Conservation (phyloP, 306 rosid species). For the Mimosa pudica region DNA sequence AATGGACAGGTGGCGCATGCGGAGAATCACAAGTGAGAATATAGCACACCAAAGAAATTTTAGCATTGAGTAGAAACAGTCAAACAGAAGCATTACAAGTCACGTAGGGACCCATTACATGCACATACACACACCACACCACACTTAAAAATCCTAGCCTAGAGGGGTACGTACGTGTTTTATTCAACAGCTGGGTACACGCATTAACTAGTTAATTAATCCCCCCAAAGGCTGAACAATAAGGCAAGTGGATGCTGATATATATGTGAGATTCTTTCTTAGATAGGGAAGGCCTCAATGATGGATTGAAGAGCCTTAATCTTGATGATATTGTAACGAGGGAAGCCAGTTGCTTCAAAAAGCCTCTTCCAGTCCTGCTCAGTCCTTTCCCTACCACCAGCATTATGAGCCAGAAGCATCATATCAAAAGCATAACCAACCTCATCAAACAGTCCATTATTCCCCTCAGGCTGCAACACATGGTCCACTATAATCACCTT, state of each 20-base stretch:
- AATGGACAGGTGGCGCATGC: neutral
- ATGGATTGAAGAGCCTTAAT: conserved; percentile 48
- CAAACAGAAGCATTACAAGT: neutral
- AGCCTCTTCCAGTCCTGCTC: conserved; percentile 59
- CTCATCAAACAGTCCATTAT: conserved; percentile 44
- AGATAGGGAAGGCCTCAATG: conserved; percentile 52
- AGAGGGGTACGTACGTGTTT: conserved; percentile 2
- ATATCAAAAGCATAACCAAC: conserved; percentile 49
- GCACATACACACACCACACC: neutral
- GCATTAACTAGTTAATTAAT: too few species aligned
- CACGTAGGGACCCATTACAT: neutral
- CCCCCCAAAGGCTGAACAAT: conserved; percentile 1
- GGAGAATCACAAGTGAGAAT: neutral
- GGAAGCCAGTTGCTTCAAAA: conserved; percentile 50
- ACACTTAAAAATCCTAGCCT: conserved; percentile 11
- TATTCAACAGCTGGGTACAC: conserved; percentile 25
- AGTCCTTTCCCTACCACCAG: conserved; percentile 56
- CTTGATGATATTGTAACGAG: conserved; percentile 52
- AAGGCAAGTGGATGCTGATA: neutral
- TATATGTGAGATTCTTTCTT: neutral
- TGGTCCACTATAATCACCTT: conserved; percentile 57
- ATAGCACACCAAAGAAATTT: neutral
- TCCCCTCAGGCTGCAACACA: conserved; percentile 44
- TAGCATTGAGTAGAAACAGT: neutral
- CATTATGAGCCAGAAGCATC: conserved; percentile 50